Conservation (phyloP, 768 basidiomycete species). For the Phylloporus sp. region DNA sequence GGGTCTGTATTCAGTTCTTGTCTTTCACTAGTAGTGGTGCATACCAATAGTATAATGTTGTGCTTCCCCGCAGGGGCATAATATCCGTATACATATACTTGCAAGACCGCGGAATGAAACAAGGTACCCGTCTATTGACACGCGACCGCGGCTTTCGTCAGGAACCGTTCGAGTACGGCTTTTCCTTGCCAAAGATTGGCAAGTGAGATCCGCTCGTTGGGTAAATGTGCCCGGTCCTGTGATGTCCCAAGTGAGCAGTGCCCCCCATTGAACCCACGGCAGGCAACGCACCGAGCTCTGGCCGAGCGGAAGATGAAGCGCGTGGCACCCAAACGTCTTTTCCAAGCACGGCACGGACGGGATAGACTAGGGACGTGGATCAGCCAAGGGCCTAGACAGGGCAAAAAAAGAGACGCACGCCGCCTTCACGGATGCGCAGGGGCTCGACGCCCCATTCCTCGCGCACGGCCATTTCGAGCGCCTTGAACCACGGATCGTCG, state of each 20-base stretch:
- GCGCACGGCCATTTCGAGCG: conserved; percentile 75
- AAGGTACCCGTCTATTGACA: not conserved
- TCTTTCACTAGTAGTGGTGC: not conserved
- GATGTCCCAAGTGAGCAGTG: not conserved
- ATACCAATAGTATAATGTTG: not conserved
- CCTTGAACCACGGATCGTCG: conserved; percentile 80
- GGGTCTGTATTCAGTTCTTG: not conserved
- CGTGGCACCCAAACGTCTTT: conserved; percentile 83
- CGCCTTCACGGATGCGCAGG: conserved; percentile 88
- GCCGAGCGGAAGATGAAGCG: conserved; percentile 92
- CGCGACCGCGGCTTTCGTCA: conserved; percentile 47
- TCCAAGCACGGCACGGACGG: conserved; percentile 93
- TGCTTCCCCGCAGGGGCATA: not conserved
- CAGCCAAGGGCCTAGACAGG: not conserved
- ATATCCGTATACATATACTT: too few relatives aligned
- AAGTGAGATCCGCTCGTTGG: conserved; percentile 88
- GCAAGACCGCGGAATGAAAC: not conserved
- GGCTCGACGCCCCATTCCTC: conserved; percentile 89
- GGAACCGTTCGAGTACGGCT: conserved; percentile 71
- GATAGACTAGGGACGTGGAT: conserved; percentile 62
- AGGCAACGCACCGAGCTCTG: conserved; percentile 68
- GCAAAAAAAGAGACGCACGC: conserved; percentile 54
- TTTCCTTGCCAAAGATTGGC: conserved; percentile 77
- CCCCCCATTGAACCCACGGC: not conserved
- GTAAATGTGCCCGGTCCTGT: conserved; percentile 88